These are phyloP conservation scores for Teunomyces atbi DNA, from an alignment of 805 yeast genomes.

Conservation along the genomic window DNA sequence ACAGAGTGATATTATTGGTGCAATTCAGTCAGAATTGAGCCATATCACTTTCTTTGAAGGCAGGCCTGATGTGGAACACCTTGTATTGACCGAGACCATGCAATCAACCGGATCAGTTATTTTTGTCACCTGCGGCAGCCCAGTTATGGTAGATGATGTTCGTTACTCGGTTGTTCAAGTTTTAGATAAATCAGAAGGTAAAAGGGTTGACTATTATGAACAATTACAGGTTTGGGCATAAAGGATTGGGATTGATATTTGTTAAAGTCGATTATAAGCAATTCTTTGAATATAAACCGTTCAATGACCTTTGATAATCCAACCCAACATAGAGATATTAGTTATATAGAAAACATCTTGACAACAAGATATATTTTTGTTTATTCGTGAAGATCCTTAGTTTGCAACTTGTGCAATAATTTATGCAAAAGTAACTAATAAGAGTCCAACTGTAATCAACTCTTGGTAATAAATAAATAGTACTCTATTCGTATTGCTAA, in stretches of 20 bases:
- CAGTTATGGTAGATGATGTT: conserved; percentile 30
- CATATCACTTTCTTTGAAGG: conserved; percentile 41
- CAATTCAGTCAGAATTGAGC: neutral
- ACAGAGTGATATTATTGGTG: neutral
- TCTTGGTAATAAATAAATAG: conserved; percentile 12
- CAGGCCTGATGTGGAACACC: conserved; percentile 7
- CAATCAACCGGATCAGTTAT: conserved; percentile 13
- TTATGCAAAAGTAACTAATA: neutral
- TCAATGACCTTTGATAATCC: too few relatives aligned
- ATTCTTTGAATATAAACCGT: too few relatives aligned
- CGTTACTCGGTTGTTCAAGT: conserved; percentile 39
- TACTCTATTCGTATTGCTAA: neutral
- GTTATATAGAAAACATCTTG: too few relatives aligned
- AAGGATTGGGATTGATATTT: conserved; percentile 11
- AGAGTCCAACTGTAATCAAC: neutral
- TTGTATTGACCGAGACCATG: conserved; percentile 6
- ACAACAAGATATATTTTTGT: too few relatives aligned
- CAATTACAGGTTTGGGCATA: conserved; percentile 68
- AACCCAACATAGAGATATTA: too few relatives aligned
- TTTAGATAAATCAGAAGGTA: conserved; percentile 29
- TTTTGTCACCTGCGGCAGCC: conserved; percentile 31
- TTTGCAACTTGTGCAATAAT: neutral
- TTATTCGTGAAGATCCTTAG: too few relatives aligned
- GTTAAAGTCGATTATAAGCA: neutral
- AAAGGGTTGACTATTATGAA: conserved; percentile 67